Conservation (phyloP, 306 rosid species). For the Quercus cerris region DNA sequence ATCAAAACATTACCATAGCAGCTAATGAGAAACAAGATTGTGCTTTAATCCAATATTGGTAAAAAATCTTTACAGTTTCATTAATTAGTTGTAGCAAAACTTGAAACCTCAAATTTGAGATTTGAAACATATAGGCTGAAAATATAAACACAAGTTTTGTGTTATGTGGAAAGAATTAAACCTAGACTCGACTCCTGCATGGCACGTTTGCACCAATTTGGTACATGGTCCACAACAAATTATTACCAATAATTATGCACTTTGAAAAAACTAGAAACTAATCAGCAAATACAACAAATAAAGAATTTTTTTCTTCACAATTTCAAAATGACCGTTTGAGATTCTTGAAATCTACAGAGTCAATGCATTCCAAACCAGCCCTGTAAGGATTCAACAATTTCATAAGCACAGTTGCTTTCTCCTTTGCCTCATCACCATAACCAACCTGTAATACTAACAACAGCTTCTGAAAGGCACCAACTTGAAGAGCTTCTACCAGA, state of each 20-base stretch:
- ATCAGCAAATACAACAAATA: not conserved
- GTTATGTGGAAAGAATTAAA: not conserved
- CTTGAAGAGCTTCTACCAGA: slow-evolving; percentile 65
- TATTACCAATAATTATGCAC: not conserved
- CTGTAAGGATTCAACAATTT: slow-evolving; percentile 67
- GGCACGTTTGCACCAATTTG: not conserved
- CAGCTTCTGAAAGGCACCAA: slow-evolving; percentile 74
- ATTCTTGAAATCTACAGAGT: slow-evolving; percentile 62
- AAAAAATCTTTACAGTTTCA: not conserved
- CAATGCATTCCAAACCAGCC: slow-evolving; percentile 65
- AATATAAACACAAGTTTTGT: not conserved
- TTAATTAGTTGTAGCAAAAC: not conserved
- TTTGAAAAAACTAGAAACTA: not conserved
- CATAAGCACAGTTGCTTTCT: slow-evolving; percentile 61
- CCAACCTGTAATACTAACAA: slow-evolving; percentile 64
- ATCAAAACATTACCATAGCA: not conserved
- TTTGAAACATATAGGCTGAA: not conserved
- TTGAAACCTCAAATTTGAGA: not conserved
- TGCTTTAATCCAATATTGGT: not conserved
- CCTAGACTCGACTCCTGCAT: not conserved
- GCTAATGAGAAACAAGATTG: not conserved
- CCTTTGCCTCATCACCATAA: slow-evolving; percentile 55
- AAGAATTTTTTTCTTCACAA: not conserved
- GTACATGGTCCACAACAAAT: slow-evolving; percentile 1
- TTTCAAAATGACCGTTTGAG: slow-evolving; percentile 55